A percentile compares a stretch with the other conserved stretches of the same genome.
These are phyloP conservation scores for Adiantum capillusveneris DNA, from an alignment of 75 land plant genomes.

Conservation along the genomic window DNA sequence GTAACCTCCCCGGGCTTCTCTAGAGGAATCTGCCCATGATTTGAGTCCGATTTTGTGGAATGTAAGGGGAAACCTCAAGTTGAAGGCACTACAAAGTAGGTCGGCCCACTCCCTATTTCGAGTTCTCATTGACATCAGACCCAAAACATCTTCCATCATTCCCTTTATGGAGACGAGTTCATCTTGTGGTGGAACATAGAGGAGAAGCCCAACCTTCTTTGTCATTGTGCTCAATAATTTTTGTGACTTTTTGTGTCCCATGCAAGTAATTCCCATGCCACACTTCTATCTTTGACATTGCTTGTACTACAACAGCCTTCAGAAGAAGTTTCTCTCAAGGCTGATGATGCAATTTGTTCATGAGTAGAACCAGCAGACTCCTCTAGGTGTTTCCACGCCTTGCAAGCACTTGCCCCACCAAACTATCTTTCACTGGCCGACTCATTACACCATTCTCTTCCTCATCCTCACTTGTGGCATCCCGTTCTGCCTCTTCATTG, in stretches of 20 bases:
- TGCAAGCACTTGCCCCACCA: background rate
- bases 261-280: background rate
- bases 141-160: constrained; percentile 68
- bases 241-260: constrained; percentile 3
- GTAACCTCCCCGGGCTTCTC: no score
- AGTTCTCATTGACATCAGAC: constrained; percentile 17
- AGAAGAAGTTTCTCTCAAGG: background rate
- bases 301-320: constrained; percentile 2
- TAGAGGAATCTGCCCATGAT: no score
- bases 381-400: constrained; percentile 3
- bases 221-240: constrained; percentile 16
- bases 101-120: background rate
- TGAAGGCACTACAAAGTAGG: no score
- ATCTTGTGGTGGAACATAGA: constrained; percentile 13
- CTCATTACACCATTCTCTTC: background rate
- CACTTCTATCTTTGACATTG: background rate
- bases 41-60: no score
- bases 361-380: background rate
- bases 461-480: constrained; percentile 8
- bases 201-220: constrained; percentile 35
- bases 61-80: no score
- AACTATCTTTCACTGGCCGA: constrained; percentile 1
- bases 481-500: background rate
- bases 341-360: background rate
- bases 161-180: constrained; percentile 56